Conservation (phyloP, 371 early-diverging fungal genomes). For the Encephalitozoon hellem region DNA sequence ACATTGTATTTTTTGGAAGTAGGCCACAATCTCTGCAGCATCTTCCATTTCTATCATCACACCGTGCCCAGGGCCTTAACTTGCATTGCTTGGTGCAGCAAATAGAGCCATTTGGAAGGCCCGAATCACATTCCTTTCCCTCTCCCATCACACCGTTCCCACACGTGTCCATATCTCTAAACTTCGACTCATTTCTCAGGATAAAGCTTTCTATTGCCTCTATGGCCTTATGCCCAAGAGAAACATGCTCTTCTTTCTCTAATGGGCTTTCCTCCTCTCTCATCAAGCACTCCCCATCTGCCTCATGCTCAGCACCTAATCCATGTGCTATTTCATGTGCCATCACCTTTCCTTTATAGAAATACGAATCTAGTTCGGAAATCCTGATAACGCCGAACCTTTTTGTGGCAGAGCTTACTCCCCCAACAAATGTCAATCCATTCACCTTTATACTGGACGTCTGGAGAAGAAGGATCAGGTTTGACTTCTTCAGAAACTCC, state of each 20-base stretch:
- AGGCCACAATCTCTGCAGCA: neutral
- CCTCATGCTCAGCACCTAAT: conserved; percentile 23
- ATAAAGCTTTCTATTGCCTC: conserved; percentile 5
- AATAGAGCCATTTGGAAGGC: neutral
- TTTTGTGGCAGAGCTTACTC: neutral
- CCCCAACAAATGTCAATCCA: conserved; percentile 14
- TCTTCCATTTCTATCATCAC: conserved; percentile 1
- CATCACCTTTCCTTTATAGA: conserved; percentile 31
- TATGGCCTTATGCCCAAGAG: neutral
- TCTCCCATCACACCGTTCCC: neutral
- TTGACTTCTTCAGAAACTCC: neutral
- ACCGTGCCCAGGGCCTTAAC: neutral
- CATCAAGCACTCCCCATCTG: neutral
- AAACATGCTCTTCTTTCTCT: neutral
- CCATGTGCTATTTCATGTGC: conserved; percentile 43
- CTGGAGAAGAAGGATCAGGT: conserved; percentile 15
- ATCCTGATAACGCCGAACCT: conserved; percentile 8
- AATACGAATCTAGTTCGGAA: neutral
- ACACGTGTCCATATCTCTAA: neutral
- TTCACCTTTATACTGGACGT: neutral
- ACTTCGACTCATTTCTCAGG: neutral
- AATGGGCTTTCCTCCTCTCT: neutral
- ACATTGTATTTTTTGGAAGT: neutral
- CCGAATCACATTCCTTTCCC: conserved; percentile 6
- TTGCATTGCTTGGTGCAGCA: conserved; percentile 9